Base-by-base conservation (phyloP, 2,329 filamentous ascomycete genomes). In the Penicillium sp. region DNA sequence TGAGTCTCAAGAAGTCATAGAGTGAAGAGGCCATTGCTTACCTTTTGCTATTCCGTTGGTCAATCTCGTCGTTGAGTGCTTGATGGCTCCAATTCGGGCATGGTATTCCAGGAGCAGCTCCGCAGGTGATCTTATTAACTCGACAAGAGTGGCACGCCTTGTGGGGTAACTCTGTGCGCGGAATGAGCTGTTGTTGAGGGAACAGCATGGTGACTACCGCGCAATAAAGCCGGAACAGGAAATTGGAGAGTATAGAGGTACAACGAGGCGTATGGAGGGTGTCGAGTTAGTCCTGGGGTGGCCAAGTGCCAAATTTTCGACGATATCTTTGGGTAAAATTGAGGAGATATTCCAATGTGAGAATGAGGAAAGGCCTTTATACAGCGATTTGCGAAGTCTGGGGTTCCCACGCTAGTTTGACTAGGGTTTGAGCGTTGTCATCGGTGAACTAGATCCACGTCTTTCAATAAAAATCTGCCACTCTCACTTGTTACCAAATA, bases 91-190 rank as follows among this genome's bases (percentile, higher is more conserved):
- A 56, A 21, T 56, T 56, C 13, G 45, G 51, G 21, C 54, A 56
- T 7, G 54, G 54, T 0, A 47, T 38, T 12, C 54, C 51, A 15
- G 47, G 24, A 8, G 26, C 36, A 1, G 54, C 51, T 31, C 45
- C 47, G 47, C 54, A 56, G 42, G 47, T 51, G 9, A 56, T 45
- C n/a, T 56, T 56, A 36, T 47, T 52, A 10, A 51, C 31, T 21
- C 47, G 51, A 26, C 54, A 56, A 6, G 46, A 33, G 28, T 53
- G 51, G 31, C 54, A 56, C 2, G 54, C 54, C 33, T 47, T 51
- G 47, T 45, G 34, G 4, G 29, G 49, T 33, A 6, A 6, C 51
- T 45, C 12, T 45, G 24, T 0, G 42, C 21, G 23, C 42, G 34
- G 28, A 29, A 34, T 39, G 42, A 7, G 33, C n/a, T 16, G 51